Conservation (phyloP, 1,284 basidiomycete species). For the Fomitopsis pinicola region DNA sequence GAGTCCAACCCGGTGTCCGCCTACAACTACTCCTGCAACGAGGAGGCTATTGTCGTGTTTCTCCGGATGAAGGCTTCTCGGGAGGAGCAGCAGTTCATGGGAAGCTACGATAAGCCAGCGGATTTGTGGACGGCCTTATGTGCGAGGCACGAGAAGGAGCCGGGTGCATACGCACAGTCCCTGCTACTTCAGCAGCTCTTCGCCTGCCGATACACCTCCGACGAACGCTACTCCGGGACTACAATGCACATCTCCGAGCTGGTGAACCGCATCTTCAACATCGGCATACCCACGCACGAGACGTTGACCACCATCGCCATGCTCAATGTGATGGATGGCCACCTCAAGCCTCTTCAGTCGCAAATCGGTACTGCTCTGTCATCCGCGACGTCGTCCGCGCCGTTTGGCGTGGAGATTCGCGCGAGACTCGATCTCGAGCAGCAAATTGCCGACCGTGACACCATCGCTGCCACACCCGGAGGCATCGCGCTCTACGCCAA, state of each 20-base stretch:
- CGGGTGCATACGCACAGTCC: constrained; percentile 10
- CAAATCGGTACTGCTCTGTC: constrained; percentile 5
- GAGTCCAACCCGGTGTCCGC: too few species aligned
- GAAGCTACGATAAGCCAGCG: neutral
- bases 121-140: constrained; percentile 2
- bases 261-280: constrained; percentile 9
- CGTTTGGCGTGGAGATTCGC: neutral
- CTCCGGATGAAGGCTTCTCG: neutral
- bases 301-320: constrained; percentile 5
- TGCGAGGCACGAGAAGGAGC: constrained; percentile 6
- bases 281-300: constrained; percentile 7
- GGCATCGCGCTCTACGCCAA: too few species aligned
- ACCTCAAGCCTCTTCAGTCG: constrained; percentile 3
- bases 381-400: neutral
- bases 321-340: constrained; percentile 6
- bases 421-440: constrained; percentile 7
- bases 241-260: neutral
- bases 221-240: neutral
- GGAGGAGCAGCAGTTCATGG: too few species aligned
- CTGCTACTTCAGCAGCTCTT: constrained; percentile 10
- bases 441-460: neutral
- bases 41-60: neutral
- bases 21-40: too few species aligned
- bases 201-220: too few species aligned
- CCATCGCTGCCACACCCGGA: too few species aligned